Evolutionary conservation across 2,329 filamentous ascomycete species (phyloP), one percentile per base, ranked within the genome.

Genomic region (Diaporthe nobilis): DNA sequence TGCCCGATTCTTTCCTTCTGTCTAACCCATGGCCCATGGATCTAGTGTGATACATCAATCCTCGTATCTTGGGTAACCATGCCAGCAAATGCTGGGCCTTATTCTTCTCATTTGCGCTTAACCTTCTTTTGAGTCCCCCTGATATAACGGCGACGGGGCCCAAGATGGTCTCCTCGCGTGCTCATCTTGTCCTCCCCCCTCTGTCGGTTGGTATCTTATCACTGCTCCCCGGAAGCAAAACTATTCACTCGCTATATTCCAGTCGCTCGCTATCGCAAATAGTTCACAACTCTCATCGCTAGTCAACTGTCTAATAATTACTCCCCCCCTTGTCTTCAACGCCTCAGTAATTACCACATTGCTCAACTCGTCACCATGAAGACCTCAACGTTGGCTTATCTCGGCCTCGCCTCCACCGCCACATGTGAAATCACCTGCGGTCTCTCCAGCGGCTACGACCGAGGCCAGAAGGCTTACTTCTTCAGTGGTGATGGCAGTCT

Each of bases 401-500:
- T 53, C 3, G 65, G n/a, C 31, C 47, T 68, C 22, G 28, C 60
- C 63, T 34, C 55, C 9, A 31, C 31, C 34, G 20, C 74, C 61
- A 20, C 65, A 22, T 68, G 65, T 28, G 70, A 68, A 9, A 71
- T 75, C 37, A 51, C 65, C 34, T 77, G 75, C 49, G 75, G 75
- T 15, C 4, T 77, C 9, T 17, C 61, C n/a, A 71, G 71, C n/a
- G 75, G 75, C 25, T 77, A 77, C 71, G 73, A 77, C 63, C 28
- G 25, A 22, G 75, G 75, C 63, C 72, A 60, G 22, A 71, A 71
- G 31, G 75, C 75, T 13, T 77, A 77, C 42, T 77, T 58, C 51
- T 77, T 51, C 73, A 77, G 70, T 39, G 73, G 73, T n/a, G 70
- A 77, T 12, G 75, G 75, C 28, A 77, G 70, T 17, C 73, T 77